Percentiles rank a stretch among this genome's conserved stretches.
Evolutionary conservation across 345 rosid genomes (phyloP).

Genomic region (Eucalyptus victrix): DNA sequence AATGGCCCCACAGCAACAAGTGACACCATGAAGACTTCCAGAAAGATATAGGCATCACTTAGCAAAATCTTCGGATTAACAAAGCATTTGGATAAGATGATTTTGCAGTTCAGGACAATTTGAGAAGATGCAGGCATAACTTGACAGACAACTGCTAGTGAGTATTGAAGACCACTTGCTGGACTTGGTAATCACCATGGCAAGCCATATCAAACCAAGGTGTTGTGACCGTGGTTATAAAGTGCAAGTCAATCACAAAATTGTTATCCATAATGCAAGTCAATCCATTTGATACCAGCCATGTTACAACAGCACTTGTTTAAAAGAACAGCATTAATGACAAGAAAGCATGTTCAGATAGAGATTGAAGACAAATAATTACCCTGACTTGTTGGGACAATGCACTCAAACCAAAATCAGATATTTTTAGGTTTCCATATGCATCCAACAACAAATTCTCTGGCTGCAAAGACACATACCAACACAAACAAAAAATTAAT

Average conservation of each 20-base stretch:
- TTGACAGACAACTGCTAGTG: neutral
- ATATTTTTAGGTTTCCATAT: slow-evolving; percentile 80
- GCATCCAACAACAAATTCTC: slow-evolving; percentile 87
- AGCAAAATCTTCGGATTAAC: neutral
- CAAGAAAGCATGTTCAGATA: neutral
- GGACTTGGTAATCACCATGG: neutral
- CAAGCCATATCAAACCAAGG: neutral
- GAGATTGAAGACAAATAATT: slow-evolving; percentile 1
- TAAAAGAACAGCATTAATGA: neutral
- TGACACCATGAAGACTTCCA: neutral
- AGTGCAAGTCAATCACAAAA: neutral
- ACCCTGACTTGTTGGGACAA: slow-evolving; percentile 96
- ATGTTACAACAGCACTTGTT: neutral
- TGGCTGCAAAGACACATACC: slow-evolving; percentile 40
- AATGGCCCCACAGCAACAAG: neutral
- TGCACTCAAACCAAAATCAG: slow-evolving; percentile 98
- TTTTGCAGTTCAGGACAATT: neutral
- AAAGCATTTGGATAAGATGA: neutral
- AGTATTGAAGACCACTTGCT: neutral
- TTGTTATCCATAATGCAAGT: neutral
- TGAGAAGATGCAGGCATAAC: neutral
- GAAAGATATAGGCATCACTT: neutral
- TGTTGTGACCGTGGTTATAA: neutral
- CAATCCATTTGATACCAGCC: neutral
- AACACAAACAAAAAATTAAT: neutral